Percentiles rank a stretch among this genome's conserved stretches.
Evolutionary conservation across 805 yeast genomes (phyloP).

Genomic region (Schwanniomyces pseudopolymorphus): DNA sequence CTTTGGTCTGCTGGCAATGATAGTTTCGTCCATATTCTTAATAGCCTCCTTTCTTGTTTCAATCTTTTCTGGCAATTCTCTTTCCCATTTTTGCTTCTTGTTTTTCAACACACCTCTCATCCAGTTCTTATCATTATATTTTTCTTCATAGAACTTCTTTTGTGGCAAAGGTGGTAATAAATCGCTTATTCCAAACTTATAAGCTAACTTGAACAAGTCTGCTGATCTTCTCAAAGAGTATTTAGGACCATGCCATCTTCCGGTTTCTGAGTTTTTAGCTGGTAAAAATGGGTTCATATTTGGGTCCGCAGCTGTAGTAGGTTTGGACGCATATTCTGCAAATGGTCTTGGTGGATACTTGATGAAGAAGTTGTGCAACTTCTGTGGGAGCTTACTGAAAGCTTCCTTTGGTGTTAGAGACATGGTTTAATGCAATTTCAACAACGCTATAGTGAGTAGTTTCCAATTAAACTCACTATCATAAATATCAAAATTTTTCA

Average conservation of each 20-base stretch:
- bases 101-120: conserved; percentile 76
- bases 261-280: conserved; percentile 79
- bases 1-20: conserved; percentile 57
- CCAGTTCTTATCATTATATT: conserved; percentile 64
- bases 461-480: background rate
- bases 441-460: background rate
- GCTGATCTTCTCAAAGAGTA: conserved; percentile 81
- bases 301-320: conserved; percentile 64
- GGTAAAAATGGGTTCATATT: conserved; percentile 86
- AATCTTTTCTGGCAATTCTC: conserved; percentile 58
- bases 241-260: conserved; percentile 72
- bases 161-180: conserved; percentile 67
- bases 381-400: conserved; percentile 64
- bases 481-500: conserved; percentile 1
- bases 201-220: conserved; percentile 79
- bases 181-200: conserved; percentile 75
- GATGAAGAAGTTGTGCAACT: conserved; percentile 70
- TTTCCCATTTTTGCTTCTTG: conserved; percentile 81
- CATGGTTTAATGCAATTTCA: conserved; percentile 11
- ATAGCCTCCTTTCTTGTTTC: conserved; percentile 65
- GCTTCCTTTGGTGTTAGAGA: conserved; percentile 39
- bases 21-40: conserved; percentile 61
- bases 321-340: conserved; percentile 59
- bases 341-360: conserved; percentile 86
- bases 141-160: conserved; percentile 77